Evolutionary conservation across 306 rosid genomes (phyloP), one percentile per base, ranked within the genome.

Genomic region (Trichosanthes truncata): DNA sequence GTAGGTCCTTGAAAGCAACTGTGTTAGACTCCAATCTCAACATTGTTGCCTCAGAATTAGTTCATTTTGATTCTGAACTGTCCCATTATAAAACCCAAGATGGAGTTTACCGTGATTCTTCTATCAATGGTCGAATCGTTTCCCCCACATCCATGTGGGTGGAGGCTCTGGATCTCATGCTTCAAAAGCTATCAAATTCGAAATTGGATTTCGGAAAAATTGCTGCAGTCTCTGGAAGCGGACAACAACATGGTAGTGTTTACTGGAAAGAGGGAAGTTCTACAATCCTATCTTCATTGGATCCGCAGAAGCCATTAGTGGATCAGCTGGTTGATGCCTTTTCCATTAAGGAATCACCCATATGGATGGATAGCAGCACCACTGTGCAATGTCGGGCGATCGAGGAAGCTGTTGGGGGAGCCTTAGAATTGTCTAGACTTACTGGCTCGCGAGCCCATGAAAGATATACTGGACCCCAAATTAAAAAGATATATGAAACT

Each of bases 101-200:
- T 83, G 99, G 99, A 49, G 97, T 95, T 20, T 91, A 87, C 75
- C 84, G 99, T 83, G 99, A 95, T 35, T 60, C 90, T 38, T 84
- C 84, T 31, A 82, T 29, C 29, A 86, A 86, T 82, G 94, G 99
- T 9, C 89, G 96, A 85, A 95, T 93, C 48, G 97, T 94, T 80
- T 92, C 98, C 56, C 98, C 98, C 80, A 92, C 98, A 4, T 76
- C 89, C 86, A 94, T 94, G 97, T 94, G 98, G 98, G 89, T 94
- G 55, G 98, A 94, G 81, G 98, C 97, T 78, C 87, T 94, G 68
- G 98, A 94, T 81, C 90, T 92, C 25, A 84, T 94, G 26, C 86
- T 94, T 68, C 86, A 86, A 59, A 94, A 84, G 82, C 91, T 94
- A 17, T 83, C 86, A 0, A 83, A 87, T 49, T 88, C 94, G 4